Conservation (phyloP, 169 alveolate genomes). For the Pseudocohnilembus persalinus region DNA sequence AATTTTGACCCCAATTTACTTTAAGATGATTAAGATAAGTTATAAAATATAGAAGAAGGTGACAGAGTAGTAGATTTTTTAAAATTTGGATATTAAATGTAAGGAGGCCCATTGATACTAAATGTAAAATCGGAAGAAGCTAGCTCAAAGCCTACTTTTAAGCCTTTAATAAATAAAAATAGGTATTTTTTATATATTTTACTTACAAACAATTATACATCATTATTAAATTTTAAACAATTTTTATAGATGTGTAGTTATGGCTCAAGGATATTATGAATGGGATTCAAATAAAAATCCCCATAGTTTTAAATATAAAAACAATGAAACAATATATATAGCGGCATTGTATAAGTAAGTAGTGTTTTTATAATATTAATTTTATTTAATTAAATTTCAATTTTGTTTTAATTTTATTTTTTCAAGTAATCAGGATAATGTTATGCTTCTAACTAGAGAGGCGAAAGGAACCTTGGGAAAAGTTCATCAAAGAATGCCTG, state of each 20-base stretch:
- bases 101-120: neutral
- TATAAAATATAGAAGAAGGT: neutral
- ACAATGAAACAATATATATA: neutral
- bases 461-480: neutral
- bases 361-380: too few relatives aligned
- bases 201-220: too few relatives aligned
- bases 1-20: too few relatives aligned
- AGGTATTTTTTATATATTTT: neutral
- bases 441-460: neutral
- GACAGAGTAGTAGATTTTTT: neutral
- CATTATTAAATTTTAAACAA: too few relatives aligned
- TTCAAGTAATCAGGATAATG: neutral
- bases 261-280: neutral
- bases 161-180: neutral
- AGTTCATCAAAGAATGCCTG: neutral
- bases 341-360: neutral
- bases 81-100: neutral
- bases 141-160: neutral
- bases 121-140: neutral
- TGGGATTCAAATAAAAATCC: neutral
- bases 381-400: too few relatives aligned
- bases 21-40: neutral
- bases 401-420: too few relatives aligned
- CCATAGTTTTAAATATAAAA: neutral
- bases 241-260: neutral